A percentile compares a stretch with the other conserved stretches of the same genome.
phyloP scores from a whole-genome alignment of 179 eudicot genomes.

The Spergularia azorica region DNA sequence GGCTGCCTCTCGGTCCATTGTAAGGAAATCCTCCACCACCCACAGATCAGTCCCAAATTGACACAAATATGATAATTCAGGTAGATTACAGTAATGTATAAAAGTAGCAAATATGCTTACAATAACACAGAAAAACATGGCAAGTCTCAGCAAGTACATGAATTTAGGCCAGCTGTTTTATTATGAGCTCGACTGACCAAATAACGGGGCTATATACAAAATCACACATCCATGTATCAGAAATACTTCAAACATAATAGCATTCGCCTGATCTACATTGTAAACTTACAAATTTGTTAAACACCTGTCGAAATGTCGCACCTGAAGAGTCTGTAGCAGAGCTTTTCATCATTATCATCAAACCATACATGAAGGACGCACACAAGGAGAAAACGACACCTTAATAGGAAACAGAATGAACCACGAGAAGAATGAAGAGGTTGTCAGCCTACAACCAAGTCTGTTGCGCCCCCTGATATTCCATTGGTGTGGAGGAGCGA shows the following conservation, averaged over 20 bases:
- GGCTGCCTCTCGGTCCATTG: too few relatives aligned
- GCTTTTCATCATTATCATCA: conserved; percentile 35
- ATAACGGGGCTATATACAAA: conserved; percentile 39
- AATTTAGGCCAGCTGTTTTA: conserved; percentile 22
- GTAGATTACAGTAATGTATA: neutral
- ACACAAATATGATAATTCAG: neutral
- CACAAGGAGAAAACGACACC: conserved; percentile 1
- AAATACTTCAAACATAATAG: neutral
- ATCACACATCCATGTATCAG: conserved; percentile 19
- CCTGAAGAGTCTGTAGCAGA: conserved; percentile 17
- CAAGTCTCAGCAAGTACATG: conserved; percentile 16
- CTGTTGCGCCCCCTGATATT: conserved; percentile 35
- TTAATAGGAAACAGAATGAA: neutral
- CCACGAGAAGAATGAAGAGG: conserved; percentile 11
- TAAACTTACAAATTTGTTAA: conserved; percentile 8
- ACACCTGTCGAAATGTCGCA: neutral
- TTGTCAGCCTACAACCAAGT: conserved; percentile 53
- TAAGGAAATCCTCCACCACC: too few relatives aligned
- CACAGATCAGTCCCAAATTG: neutral
- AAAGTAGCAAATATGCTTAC: conserved; percentile 6
- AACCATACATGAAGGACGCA: conserved; percentile 4
- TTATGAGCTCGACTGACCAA: conserved; percentile 22
- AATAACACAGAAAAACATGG: neutral
- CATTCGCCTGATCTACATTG: conserved; percentile 24
- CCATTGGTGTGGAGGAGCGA: conserved; percentile 34